These are phyloP conservation scores for Rutstroemia sp. DNA, from an alignment of 2,329 filamentous ascomycete genomes.

Conservation along the genomic window DNA sequence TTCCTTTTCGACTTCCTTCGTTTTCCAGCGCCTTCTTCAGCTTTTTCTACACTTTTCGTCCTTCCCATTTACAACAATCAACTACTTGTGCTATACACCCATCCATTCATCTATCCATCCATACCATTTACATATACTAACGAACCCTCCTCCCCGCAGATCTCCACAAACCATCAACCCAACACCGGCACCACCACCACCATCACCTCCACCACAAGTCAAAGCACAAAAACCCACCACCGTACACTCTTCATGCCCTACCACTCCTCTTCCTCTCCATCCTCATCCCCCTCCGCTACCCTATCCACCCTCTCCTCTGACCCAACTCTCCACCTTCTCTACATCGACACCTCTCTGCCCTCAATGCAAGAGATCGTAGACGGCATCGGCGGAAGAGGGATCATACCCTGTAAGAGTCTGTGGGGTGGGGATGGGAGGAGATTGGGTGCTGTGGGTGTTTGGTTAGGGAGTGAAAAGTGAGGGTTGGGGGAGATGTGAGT, in stretches of 20 bases:
- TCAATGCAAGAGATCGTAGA: not conserved
- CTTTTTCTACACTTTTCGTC: too few relatives aligned
- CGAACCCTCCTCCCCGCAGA: too few relatives aligned
- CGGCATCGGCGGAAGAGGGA: slow-evolving; percentile 13
- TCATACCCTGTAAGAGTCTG: slow-evolving; percentile 37
- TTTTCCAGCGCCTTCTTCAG: too few relatives aligned
- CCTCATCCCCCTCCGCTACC: not conserved
- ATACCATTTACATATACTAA: too few relatives aligned
- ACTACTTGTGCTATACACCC: too few relatives aligned
- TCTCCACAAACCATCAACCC: not conserved
- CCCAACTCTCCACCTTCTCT: not conserved
- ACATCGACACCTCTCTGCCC: not conserved
- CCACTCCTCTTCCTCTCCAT: not conserved
- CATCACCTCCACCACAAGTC: not conserved
- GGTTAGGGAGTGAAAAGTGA: not conserved
- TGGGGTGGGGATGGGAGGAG: slow-evolving; percentile 34
- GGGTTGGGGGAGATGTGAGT: too few relatives aligned
- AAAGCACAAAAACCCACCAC: not conserved
- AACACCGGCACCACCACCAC: not conserved
- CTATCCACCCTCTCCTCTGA: not conserved
- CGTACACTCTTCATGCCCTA: not conserved
- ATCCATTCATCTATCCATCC: too few relatives aligned
- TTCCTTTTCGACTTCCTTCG: not conserved
- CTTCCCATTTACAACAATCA: too few relatives aligned
- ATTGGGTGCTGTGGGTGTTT: slow-evolving; percentile 17